Base-by-base conservation (phyloP, 2,329 filamentous ascomycete species). In the Aspergillus aculeatus region DNA sequence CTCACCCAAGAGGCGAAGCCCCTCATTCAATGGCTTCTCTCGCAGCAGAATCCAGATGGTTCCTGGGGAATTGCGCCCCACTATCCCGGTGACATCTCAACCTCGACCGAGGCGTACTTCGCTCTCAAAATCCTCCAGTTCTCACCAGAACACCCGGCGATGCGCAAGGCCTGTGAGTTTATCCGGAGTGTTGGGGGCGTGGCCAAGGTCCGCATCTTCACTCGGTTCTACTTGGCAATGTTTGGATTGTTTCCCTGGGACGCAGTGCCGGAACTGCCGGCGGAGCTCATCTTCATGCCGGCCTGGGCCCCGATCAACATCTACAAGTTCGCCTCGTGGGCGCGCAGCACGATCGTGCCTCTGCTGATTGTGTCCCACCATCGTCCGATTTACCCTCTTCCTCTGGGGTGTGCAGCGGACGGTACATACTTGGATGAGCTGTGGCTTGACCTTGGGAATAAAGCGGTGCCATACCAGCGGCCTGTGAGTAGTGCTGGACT, bases 181-280 rank as follows among this genome's bases (percentile, higher is more conserved):
- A 65, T 75, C 3, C 38, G 66, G 1, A 5, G 10, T 1, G 35
- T 52, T 24, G 75, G 74, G 2, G 74, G 73, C 2, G 54, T 73
- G 2, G 71, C 65, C 5, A 69, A 68, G 32, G 69, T 75, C 5
- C 70, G 73, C 12, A 53, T 69, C 2, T 70, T 72, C 31, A 73
- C 71, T 1, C 66, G 71, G 4, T 61, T 73, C 5, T 72, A 58
- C 38, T 38, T 73, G 0, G 71, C 71, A 2, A 56, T 44, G 9
- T 73, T 76, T 53, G 74, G 74, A 5, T 57, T 77, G 1, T 65
- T 75, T 24, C 71, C 72, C 2, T 77, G 73, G 73, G 47, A 58
- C 9, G 66, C 68, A 1, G 61, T 75, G 1, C 73, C 74, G 1
- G 58, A 75, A 51, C 29, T 76, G 10, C 73, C 74, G 0, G 64